Evolutionary conservation across 108 stramenopile species (phyloP).

Genomic region (Pseudonitzschia delicatissima): DNA sequence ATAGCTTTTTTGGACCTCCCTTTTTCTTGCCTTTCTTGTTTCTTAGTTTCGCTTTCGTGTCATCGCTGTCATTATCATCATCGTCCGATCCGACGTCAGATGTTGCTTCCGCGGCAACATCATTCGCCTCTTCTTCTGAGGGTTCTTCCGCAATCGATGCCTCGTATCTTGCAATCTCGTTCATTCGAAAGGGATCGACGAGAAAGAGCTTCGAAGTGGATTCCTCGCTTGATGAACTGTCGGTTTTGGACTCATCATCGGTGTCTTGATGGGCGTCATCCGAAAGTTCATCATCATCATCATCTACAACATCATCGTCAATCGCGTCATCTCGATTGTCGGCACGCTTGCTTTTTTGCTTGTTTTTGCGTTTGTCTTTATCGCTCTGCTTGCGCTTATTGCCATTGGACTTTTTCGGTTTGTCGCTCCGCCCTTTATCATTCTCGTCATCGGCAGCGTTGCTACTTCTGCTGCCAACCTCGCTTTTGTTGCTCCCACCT

Average conservation of each 20-base stretch:
- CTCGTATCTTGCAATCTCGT: constrained; percentile 14
- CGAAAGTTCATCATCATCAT: neutral
- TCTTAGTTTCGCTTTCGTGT: constrained; percentile 1
- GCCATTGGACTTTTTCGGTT: neutral
- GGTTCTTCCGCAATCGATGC: neutral
- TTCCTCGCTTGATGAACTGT: no score
- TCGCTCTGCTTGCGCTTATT: neutral
- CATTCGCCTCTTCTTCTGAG: neutral
- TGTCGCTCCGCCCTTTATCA: neutral
- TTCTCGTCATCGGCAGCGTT: neutral
- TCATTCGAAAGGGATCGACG: constrained; percentile 7
- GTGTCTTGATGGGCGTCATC: neutral
- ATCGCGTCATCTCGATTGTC: neutral
- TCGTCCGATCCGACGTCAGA: neutral
- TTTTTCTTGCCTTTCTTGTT: neutral
- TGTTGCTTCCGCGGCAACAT: neutral
- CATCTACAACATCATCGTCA: neutral
- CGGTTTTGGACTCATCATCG: neutral
- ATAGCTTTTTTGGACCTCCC: neutral
- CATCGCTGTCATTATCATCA: constrained; percentile 6
- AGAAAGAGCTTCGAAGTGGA: neutral
- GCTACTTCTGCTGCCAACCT: neutral
- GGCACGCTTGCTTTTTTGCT: neutral
- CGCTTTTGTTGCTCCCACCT: constrained; percentile 7
- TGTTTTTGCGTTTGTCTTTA: neutral